A percentile compares a stretch with the other conserved stretches of the same genome.
Conservation (phyloP, 2,329 filamentous ascomycete genomes). For the Bipolaris oryzae region DNA sequence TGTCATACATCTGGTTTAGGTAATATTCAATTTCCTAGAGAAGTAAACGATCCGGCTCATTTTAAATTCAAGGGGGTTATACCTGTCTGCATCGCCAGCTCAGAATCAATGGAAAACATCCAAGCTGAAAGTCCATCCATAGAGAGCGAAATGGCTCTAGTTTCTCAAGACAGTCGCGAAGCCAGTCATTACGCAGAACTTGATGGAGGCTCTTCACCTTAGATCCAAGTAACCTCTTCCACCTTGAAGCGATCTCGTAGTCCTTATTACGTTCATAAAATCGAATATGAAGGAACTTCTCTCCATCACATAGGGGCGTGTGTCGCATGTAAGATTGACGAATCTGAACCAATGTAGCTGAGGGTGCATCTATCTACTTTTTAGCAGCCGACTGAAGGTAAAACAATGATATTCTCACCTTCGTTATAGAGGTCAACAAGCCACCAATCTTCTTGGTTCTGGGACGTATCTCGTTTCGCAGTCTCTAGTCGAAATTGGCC, state of each 20-base stretch:
- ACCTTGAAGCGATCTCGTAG: slow-evolving; percentile 3
- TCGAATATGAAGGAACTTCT: slow-evolving; percentile 21
- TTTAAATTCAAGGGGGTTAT: background rate
- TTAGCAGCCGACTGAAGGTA: slow-evolving; percentile 3
- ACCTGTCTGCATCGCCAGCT: slow-evolving; percentile 19
- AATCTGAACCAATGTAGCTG: slow-evolving; percentile 7
- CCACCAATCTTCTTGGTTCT: slow-evolving; percentile 12
- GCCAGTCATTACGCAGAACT: slow-evolving; percentile 17
- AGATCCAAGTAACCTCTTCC: slow-evolving; percentile 10
- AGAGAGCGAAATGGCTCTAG: slow-evolving; percentile 18
- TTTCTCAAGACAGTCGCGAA: slow-evolving; percentile 13
- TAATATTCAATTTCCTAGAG: slow-evolving; percentile 20
- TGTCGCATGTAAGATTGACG: slow-evolving; percentile 11
- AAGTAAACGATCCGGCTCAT: background rate
- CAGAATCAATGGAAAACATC: slow-evolving; percentile 17
- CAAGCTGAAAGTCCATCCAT: slow-evolving; percentile 13
- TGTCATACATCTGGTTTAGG: slow-evolving; percentile 11
- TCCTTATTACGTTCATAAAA: slow-evolving; percentile 16
- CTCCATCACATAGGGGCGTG: slow-evolving; percentile 8
- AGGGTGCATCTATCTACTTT: background rate
- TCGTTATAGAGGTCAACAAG: slow-evolving; percentile 15
- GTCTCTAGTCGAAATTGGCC: slow-evolving; percentile 15
- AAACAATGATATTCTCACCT: slow-evolving; percentile 7
- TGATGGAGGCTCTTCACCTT: slow-evolving; percentile 15
- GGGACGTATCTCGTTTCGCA: slow-evolving; percentile 1